These are phyloP conservation scores for Daedaleopsis sinensis DNA, from an alignment of 768 basidiomycete species.

Conservation along the genomic window DNA sequence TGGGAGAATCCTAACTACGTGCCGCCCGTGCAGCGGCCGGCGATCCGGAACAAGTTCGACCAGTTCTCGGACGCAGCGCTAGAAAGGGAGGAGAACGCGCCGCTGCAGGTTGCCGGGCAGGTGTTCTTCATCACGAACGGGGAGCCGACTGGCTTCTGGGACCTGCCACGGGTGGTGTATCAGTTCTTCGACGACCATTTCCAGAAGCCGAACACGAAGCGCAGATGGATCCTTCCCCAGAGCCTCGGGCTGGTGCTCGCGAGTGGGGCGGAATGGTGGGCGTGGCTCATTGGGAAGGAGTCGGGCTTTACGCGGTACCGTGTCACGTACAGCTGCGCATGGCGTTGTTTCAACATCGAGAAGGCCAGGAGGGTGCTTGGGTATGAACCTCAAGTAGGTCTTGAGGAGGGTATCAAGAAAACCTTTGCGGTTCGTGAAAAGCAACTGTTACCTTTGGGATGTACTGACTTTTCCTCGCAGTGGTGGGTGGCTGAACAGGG, in stretches of 20 bases:
- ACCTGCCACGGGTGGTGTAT: conserved; percentile 86
- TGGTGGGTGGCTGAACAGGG: conserved; percentile 23
- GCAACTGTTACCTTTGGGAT: conserved; percentile 8
- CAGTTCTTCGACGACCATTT: conserved; percentile 46
- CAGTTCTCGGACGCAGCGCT: conserved; percentile 66
- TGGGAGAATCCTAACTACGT: conserved; percentile 52
- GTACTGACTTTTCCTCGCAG: not conserved
- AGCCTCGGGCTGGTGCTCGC: conserved; percentile 73
- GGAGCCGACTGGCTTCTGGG: conserved; percentile 97
- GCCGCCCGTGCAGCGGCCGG: conserved; percentile 49
- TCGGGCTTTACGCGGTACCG: conserved; percentile 86
- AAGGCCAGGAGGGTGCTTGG: conserved; percentile 89
- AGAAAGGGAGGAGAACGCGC: conserved; percentile 51
- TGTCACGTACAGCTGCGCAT: conserved; percentile 77
- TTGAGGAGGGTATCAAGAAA: conserved; percentile 84
- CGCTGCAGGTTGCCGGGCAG: conserved; percentile 87
- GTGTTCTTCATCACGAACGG: conserved; percentile 97
- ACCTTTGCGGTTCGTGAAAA: conserved; percentile 68
- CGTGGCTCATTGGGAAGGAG: conserved; percentile 74
- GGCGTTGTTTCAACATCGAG: conserved; percentile 92
- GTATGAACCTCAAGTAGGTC: conserved; percentile 88
- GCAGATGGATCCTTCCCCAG: conserved; percentile 54
- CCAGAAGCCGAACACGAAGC: conserved; percentile 55
- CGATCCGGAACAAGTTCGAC: conserved; percentile 79
- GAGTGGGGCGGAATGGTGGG: conserved; percentile 70